These are phyloP conservation scores for Actinomucor elegans DNA, from an alignment of 371 early-diverging fungal species.

Conservation along the genomic window DNA sequence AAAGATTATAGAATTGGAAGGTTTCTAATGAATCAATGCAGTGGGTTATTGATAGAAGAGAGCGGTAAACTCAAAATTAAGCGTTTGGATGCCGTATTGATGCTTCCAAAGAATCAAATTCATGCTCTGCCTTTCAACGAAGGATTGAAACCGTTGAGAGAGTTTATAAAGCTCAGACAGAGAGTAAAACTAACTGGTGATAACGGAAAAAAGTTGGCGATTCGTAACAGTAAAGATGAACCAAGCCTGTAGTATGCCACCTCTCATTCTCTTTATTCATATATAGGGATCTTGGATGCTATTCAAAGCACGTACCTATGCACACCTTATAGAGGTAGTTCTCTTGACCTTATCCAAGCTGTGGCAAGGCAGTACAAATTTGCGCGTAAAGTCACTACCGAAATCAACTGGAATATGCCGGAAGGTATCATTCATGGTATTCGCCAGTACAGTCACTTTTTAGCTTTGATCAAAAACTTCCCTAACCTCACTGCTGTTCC, in stretches of 20 bases:
- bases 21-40: background rate
- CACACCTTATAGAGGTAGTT: constrained; percentile 8
- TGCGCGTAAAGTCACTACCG: constrained; percentile 4
- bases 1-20: too few relatives aligned
- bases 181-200: too few relatives aligned
- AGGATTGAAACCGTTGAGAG: background rate
- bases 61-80: too few relatives aligned
- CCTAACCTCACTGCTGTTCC: constrained; percentile 3
- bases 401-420: constrained; percentile 3
- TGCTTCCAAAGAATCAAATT: too few relatives aligned
- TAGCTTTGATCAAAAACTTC: background rate
- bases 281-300: constrained; percentile 4
- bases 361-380: constrained; percentile 11
- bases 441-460: background rate
- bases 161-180: background rate
- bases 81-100: too few relatives aligned
- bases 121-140: background rate
- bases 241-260: too few relatives aligned
- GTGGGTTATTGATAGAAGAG: too few relatives aligned
- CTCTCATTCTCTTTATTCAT: too few relatives aligned
- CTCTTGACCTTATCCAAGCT: constrained; percentile 10
- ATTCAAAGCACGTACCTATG: constrained; percentile 10
- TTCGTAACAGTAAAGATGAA: too few relatives aligned
- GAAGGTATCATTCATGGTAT: background rate
- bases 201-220: too few relatives aligned